Percentiles rank a stretch among this genome's conserved stretches.
Evolutionary conservation across 108 stramenopile species (phyloP).

Genomic region (Bacterosira constricta): DNA sequence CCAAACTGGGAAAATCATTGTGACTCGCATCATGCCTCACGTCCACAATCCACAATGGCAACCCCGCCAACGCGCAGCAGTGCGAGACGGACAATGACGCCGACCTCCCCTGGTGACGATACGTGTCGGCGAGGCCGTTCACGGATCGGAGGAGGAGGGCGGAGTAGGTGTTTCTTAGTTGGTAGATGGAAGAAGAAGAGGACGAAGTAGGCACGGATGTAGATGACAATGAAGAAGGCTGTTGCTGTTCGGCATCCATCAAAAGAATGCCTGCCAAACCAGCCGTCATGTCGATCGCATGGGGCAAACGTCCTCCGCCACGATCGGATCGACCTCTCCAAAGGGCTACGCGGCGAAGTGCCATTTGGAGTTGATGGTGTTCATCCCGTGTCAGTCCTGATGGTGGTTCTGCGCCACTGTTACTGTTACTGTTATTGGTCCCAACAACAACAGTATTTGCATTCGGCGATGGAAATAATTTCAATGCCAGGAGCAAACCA

Average conservation of each 20-base stretch:
- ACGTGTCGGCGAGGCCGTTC: slow-evolving; percentile 82
- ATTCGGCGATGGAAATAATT: slow-evolving; percentile 32
- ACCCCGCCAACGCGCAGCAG: slow-evolving; percentile 66
- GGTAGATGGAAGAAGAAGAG: slow-evolving; percentile 2
- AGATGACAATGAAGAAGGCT: neutral
- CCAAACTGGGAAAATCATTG: slow-evolving; percentile 71
- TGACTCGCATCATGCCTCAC: slow-evolving; percentile 84
- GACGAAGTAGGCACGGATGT: neutral
- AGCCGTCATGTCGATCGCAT: slow-evolving; percentile 76
- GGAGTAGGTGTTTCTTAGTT: slow-evolving; percentile 74
- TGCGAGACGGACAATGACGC: slow-evolving; percentile 55
- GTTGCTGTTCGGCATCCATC: slow-evolving; percentile 49
- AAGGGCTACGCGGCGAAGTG: slow-evolving; percentile 61
- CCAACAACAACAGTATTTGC: neutral
- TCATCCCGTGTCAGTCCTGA: slow-evolving; percentile 20
- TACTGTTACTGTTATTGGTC: neutral
- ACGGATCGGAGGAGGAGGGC: slow-evolving; percentile 76
- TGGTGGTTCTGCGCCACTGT: neutral
- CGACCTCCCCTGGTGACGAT: slow-evolving; percentile 60
- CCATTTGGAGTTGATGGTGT: slow-evolving; percentile 34
- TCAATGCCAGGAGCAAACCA: slow-evolving; percentile 31
- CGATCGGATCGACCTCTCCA: slow-evolving; percentile 58
- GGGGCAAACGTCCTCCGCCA: slow-evolving; percentile 55
- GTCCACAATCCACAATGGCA: slow-evolving; percentile 85
- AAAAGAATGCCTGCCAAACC: slow-evolving; percentile 62